Evolutionary conservation across 2,329 filamentous ascomycete species (phyloP).

Genomic region (Aspergillus quadrilineatus): DNA sequence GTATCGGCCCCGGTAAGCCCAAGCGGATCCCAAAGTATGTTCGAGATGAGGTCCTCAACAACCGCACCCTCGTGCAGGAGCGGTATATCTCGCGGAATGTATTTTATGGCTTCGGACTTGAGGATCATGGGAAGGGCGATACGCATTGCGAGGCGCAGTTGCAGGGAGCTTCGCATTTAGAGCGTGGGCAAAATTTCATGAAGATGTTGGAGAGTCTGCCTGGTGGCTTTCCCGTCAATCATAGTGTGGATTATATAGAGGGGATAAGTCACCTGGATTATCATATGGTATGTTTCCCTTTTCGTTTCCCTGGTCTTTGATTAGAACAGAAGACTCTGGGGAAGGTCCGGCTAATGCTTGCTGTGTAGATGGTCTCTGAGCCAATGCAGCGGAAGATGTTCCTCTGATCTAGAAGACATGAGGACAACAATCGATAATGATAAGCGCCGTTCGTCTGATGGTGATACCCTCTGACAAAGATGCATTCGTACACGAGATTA

Average conservation of each 20-base stretch:
- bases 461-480: too few relatives aligned
- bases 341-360: background rate
- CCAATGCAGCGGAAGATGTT: background rate
- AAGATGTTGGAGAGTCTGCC: background rate
- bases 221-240: background rate
- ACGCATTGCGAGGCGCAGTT: constrained; percentile 1
- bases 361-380: background rate
- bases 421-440: too few relatives aligned
- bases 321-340: too few relatives aligned
- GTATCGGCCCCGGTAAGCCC: background rate
- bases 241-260: background rate
- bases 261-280: background rate
- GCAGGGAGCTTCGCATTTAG: background rate
- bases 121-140: background rate
- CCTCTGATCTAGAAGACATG: background rate
- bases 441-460: too few relatives aligned
- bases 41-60: background rate
- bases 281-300: background rate
- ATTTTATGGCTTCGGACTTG: background rate
- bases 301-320: background rate
- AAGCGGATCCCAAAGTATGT: background rate
- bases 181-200: background rate
- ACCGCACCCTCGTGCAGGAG: background rate
- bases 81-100: background rate
- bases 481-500: too few relatives aligned